Evolutionary conservation across 139 green algal genomes (phyloP).

Genomic region (Chlorella sp.): DNA sequence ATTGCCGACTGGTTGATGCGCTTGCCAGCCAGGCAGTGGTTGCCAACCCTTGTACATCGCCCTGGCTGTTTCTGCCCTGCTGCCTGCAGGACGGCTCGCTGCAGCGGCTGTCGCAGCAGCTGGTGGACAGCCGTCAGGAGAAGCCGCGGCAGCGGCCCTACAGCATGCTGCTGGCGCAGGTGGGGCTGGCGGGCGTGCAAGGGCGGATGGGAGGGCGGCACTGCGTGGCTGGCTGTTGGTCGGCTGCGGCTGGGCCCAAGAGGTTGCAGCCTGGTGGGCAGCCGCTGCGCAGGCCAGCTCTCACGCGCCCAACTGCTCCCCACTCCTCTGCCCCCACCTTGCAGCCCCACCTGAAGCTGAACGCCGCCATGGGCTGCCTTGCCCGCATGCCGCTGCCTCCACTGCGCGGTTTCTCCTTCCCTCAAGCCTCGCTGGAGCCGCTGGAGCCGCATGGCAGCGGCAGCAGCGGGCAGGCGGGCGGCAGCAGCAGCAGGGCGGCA

Average conservation of each 20-base stretch:
- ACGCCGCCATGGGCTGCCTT: constrained; percentile 60
- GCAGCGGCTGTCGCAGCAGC: constrained; percentile 30
- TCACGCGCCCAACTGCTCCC: neutral
- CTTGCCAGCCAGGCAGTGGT: too few species aligned
- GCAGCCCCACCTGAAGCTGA: constrained; percentile 54
- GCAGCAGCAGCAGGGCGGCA: neutral
- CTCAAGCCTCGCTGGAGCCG: neutral
- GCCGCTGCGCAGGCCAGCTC: neutral
- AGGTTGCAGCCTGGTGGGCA: neutral
- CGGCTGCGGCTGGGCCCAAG: neutral
- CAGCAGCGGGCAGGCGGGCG: neutral
- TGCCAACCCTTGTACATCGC: too few species aligned
- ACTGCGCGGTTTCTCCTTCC: constrained; percentile 14
- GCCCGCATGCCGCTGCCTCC: constrained; percentile 59
- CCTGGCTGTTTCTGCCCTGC: too few species aligned
- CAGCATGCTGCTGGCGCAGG: constrained; percentile 49
- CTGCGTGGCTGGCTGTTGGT: neutral
- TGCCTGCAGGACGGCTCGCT: constrained; percentile 41
- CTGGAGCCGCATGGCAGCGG: neutral
- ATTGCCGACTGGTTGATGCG: too few species aligned
- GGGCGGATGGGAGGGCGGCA: neutral
- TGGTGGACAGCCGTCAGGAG: constrained; percentile 15
- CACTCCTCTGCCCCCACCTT: neutral
- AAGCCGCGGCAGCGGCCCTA: constrained; percentile 35
- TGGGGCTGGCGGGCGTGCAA: neutral